Conservation (phyloP, 116 monocot genomes). For the Dioscorea cayenensis region DNA sequence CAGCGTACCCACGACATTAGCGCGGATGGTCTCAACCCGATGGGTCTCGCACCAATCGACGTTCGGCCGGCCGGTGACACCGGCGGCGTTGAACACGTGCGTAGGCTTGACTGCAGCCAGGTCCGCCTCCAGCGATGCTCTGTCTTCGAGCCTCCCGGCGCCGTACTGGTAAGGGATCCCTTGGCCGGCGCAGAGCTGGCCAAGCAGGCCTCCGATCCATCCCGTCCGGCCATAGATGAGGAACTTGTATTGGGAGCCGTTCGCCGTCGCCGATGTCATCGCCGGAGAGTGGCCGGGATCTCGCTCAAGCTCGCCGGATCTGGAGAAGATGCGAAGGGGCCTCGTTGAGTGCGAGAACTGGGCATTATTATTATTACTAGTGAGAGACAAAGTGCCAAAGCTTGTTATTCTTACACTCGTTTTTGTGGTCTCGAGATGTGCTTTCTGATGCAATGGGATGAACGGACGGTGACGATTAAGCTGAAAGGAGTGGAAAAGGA, state of each 20-base stretch:
- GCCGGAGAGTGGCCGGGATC: neutral
- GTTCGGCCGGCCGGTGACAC: conserved; percentile 19
- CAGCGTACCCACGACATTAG: conserved; percentile 15
- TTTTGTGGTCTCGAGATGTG: neutral
- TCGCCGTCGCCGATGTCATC: neutral
- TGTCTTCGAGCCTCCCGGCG: conserved; percentile 8
- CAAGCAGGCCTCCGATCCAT: conserved; percentile 22
- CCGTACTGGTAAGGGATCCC: conserved; percentile 14
- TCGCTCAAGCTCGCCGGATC: neutral
- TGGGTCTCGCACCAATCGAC: conserved; percentile 27
- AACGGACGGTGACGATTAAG: neutral
- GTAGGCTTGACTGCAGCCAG: conserved; percentile 8
- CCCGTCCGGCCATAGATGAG: conserved; percentile 20
- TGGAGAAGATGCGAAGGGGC: neutral
- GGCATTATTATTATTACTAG: neutral
- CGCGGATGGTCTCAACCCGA: conserved; percentile 11
- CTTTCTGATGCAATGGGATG: neutral
- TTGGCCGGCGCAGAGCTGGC: conserved; percentile 6
- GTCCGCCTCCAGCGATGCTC: conserved; percentile 6
- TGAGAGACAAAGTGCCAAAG: neutral
- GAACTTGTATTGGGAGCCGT: conserved; percentile 7
- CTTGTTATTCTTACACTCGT: neutral
- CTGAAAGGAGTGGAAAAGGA: neutral
- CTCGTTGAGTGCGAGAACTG: neutral
- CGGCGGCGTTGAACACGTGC: conserved; percentile 20